These are phyloP conservation scores for Falciphora oryzae DNA, from an alignment of 2,329 filamentous ascomycete genomes.

Conservation along the genomic window DNA sequence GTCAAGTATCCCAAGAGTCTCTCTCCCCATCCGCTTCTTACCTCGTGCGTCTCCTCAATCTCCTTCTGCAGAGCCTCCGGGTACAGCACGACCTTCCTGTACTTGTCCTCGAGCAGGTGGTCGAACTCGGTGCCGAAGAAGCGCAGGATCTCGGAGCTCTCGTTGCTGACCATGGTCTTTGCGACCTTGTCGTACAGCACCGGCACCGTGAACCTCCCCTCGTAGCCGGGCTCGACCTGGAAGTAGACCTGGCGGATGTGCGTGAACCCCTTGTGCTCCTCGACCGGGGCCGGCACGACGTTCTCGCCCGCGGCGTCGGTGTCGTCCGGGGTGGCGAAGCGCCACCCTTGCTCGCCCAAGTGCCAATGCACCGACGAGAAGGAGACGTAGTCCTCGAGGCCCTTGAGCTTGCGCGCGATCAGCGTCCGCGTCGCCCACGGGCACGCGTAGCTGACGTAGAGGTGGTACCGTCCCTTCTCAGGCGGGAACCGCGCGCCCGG, in stretches of 20 bases:
- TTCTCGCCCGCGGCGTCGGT: conserved; percentile 51
- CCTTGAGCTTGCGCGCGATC: conserved; percentile 86
- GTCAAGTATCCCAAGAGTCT: neutral
- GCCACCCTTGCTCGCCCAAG: conserved; percentile 69
- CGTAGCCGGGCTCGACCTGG: conserved; percentile 62
- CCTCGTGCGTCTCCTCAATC: conserved; percentile 69
- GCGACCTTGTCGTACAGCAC: conserved; percentile 75
- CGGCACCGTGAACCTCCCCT: conserved; percentile 80
- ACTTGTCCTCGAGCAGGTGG: conserved; percentile 54
- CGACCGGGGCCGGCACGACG: conserved; percentile 61
- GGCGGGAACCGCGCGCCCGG: conserved; percentile 70
- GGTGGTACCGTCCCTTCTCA: conserved; percentile 86
- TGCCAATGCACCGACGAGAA: conserved; percentile 91
- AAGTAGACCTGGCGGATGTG: conserved; percentile 79
- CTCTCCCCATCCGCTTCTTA: neutral
- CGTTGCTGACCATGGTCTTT: conserved; percentile 80
- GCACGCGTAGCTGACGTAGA: conserved; percentile 92
- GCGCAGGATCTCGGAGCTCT: conserved; percentile 86
- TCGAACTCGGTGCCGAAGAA: conserved; percentile 86
- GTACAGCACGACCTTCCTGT: conserved; percentile 59
- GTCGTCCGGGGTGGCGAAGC: conserved; percentile 64
- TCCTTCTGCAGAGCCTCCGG: conserved; percentile 55
- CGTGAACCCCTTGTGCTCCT: conserved; percentile 62
- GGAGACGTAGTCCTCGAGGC: conserved; percentile 76
- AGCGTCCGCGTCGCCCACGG: conserved; percentile 89